Evolutionary conservation across 441 rosid genomes (phyloP).

Genomic region (Adansonia grandidieri): DNA sequence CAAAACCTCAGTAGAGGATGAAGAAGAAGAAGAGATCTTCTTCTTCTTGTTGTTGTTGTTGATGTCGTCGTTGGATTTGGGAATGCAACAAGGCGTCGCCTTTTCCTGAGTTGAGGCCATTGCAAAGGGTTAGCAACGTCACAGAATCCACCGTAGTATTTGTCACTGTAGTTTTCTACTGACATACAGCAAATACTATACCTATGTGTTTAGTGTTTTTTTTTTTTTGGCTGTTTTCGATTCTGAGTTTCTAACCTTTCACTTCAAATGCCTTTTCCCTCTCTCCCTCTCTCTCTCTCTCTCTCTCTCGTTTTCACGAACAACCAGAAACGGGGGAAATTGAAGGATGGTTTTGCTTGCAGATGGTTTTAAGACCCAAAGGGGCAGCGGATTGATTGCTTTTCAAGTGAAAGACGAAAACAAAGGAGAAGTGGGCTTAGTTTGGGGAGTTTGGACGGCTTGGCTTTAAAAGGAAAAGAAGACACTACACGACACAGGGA

Average conservation of each 20-base stretch:
- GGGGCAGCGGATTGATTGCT: no score
- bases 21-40: background rate
- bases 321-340: background rate
- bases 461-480: background rate
- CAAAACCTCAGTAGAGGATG: constrained; percentile 23
- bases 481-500: background rate
- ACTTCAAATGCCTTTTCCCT: constrained; percentile 1
- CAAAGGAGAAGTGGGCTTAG: background rate
- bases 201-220: background rate
- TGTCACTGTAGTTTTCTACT: constrained; percentile 52
- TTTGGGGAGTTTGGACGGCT: background rate
- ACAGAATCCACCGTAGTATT: constrained; percentile 52
- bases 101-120: constrained; percentile 85
- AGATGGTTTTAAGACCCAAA: background rate
- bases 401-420: background rate
- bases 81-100: constrained; percentile 53
- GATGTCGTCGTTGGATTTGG: constrained; percentile 17
- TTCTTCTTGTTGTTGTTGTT: background rate
- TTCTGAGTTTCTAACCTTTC: constrained; percentile 25
- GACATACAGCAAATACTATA: constrained; percentile 54
- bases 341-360: background rate
- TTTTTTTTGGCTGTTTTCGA: background rate
- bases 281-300: background rate
- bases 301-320: constrained; percentile 4
- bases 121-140: constrained; percentile 63